Conservation (phyloP, 148 eudicot species). For the Rhododendron molle region DNA sequence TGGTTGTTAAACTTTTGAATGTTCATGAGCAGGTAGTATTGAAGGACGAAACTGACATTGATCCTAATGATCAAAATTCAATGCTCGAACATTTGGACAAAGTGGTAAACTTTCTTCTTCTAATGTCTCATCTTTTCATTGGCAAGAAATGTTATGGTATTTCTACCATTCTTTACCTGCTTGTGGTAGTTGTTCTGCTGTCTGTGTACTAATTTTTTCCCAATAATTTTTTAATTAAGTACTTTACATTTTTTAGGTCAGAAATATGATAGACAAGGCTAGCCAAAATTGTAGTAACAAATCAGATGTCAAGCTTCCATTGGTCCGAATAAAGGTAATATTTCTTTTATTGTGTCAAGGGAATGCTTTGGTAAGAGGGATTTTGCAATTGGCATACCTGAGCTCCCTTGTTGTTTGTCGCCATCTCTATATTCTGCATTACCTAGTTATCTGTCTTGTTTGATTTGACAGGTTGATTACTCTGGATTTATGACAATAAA, state of each 20-base stretch:
- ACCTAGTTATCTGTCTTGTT: neutral
- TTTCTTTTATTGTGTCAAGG: neutral
- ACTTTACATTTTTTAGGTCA: conserved; percentile 51
- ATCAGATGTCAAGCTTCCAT: conserved; percentile 71
- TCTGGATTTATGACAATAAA: conserved; percentile 98
- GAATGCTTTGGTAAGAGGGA: neutral
- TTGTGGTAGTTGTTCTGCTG: neutral
- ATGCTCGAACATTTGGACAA: conserved; percentile 89
- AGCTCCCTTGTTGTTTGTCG: neutral
- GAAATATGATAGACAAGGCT: conserved; percentile 71
- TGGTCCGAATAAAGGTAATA: conserved; percentile 83
- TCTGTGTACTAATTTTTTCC: neutral
- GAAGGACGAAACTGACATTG: conserved; percentile 79
- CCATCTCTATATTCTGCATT: neutral
- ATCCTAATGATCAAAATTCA: conserved; percentile 87
- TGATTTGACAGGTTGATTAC: conserved; percentile 75
- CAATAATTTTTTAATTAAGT: conserved; percentile 3
- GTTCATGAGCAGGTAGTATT: conserved; percentile 55
- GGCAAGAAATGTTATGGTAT: neutral
- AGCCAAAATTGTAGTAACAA: conserved; percentile 39
- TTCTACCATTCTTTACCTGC: neutral
- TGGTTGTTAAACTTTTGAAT: neutral
- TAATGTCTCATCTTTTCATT: neutral
- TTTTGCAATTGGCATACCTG: neutral
- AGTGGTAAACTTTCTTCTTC: conserved; percentile 47